Evolutionary conservation across 257 asterid genomes (phyloP).

Genomic region (Hygrophila difformis): DNA sequence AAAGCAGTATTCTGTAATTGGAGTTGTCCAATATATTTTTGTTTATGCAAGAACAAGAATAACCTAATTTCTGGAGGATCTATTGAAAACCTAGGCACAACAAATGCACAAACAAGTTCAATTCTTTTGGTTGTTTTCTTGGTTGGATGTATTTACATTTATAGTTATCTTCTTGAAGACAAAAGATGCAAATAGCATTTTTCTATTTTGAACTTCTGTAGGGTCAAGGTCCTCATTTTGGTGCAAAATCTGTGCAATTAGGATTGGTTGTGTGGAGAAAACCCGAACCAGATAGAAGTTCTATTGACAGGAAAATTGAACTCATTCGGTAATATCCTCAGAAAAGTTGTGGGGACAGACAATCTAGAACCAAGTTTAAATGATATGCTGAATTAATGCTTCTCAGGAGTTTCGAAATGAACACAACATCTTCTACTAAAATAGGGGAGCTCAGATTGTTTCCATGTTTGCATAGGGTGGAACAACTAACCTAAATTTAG

Average conservation of each 20-base stretch:
- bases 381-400: not conserved
- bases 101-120: not conserved
- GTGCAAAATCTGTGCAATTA: constrained; percentile 6
- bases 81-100: not conserved
- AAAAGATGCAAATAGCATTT: not conserved
- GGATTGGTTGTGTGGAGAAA: constrained; percentile 1
- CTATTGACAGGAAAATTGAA: not conserved
- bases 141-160: constrained; percentile 2
- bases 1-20: not conserved
- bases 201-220: not conserved
- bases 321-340: not conserved
- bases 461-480: not conserved
- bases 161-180: not conserved
- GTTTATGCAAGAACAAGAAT: constrained; percentile 10
- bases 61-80: constrained; percentile 10
- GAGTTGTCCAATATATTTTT: not conserved
- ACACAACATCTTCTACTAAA: not conserved
- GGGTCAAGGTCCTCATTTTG: constrained; percentile 4
- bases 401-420: constrained; percentile 3
- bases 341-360: not conserved
- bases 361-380: constrained; percentile 7
- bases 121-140: not conserved
- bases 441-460: not conserved
- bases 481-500: too few species aligned
- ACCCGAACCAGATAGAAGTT: not conserved